These are phyloP conservation scores for Mycena sanguinolenta DNA, from an alignment of 768 basidiomycete genomes.

Conservation along the genomic window DNA sequence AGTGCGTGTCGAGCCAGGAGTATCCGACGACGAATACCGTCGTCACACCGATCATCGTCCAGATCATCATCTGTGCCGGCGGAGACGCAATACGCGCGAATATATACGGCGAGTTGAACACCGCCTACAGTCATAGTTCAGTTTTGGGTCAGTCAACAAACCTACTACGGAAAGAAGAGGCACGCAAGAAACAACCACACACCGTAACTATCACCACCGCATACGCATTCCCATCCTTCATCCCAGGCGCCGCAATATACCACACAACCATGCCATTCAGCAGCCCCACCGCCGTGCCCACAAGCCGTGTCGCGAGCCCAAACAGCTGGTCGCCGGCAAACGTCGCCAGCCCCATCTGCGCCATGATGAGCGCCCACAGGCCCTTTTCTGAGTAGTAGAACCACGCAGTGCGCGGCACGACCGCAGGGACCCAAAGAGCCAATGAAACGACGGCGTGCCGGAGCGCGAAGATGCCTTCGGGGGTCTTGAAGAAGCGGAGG, in stretches of 20 bases:
- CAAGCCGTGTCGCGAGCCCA: constrained; percentile 49
- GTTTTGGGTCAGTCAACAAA: neutral
- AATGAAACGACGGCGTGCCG: constrained; percentile 55
- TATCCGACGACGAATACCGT: constrained; percentile 57
- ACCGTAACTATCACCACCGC: constrained; percentile 58
- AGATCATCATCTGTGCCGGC: constrained; percentile 50
- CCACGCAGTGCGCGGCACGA: constrained; percentile 53
- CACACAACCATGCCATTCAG: constrained; percentile 59
- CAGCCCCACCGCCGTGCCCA: constrained; percentile 51
- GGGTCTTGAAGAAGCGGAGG: constrained; percentile 55
- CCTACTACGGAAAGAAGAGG: neutral
- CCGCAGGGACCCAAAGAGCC: constrained; percentile 58
- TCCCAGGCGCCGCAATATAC: constrained; percentile 57
- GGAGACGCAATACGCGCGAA: constrained; percentile 52
- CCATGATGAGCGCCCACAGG: constrained; percentile 62
- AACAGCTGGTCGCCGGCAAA: constrained; percentile 60
- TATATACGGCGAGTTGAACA: constrained; percentile 51
- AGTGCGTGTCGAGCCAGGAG: constrained; percentile 57
- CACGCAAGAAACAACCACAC: constrained; percentile 29
- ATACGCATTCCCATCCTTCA: constrained; percentile 55
- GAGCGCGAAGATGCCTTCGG: constrained; percentile 57
- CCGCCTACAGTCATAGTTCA: constrained; percentile 42
- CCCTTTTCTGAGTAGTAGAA: constrained; percentile 60
- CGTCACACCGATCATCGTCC: constrained; percentile 55
- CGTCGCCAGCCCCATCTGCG: constrained; percentile 56